Percentiles rank a stretch among this genome's conserved stretches.
These are phyloP conservation scores for Corchorus capsularis DNA, from an alignment of 345 rosid species.

Conservation along the genomic window DNA sequence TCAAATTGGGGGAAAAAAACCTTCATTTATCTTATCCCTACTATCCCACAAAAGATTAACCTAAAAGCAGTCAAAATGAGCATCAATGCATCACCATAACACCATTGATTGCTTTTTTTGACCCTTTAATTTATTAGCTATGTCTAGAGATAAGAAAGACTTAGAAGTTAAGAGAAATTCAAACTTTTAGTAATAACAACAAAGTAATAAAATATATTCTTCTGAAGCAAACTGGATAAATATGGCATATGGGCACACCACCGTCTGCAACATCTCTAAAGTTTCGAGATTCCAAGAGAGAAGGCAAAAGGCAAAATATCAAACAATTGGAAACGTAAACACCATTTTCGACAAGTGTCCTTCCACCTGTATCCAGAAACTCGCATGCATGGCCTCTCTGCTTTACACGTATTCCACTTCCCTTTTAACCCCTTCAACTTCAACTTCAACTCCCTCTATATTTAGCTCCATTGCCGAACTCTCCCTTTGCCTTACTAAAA, in stretches of 20 bases:
- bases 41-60: too few relatives aligned
- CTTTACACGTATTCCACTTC: slow-evolving; percentile 29
- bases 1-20: too few relatives aligned
- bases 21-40: too few relatives aligned
- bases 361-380: slow-evolving; percentile 46
- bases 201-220: neutral
- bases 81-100: too few relatives aligned
- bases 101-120: too few relatives aligned
- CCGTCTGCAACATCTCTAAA: neutral
- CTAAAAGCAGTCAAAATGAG: too few relatives aligned
- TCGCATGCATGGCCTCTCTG: slow-evolving; percentile 17
- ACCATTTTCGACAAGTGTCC: slow-evolving; percentile 39
- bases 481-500: neutral
- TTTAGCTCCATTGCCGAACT: neutral
- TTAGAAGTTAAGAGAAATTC: too few relatives aligned
- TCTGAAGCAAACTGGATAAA: slow-evolving; percentile 7
- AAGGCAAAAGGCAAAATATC: too few relatives aligned
- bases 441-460: slow-evolving; percentile 1
- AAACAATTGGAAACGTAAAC: neutral
- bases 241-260: neutral
- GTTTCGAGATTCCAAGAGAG: slow-evolving; percentile 13
- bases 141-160: too few relatives aligned
- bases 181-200: too few relatives aligned
- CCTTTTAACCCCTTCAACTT: slow-evolving; percentile 8
- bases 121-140: too few relatives aligned